These are phyloP conservation scores for Lachancea mirantina DNA, from an alignment of 805 yeast species.

Conservation along the genomic window DNA sequence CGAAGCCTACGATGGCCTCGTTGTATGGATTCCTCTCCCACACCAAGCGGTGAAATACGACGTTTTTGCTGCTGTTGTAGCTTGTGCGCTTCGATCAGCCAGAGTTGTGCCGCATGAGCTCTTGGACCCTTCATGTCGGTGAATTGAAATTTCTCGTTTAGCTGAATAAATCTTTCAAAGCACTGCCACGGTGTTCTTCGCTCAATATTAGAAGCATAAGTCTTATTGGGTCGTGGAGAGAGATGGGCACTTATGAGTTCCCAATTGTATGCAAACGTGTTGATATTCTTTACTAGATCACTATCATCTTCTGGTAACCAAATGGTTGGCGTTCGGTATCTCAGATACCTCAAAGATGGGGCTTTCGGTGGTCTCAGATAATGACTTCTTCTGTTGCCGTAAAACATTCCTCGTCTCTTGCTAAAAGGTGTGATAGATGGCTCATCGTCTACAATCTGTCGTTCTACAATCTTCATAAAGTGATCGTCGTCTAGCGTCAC, in stretches of 20 bases:
- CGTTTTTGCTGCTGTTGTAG: constrained; percentile 84
- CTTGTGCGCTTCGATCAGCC: constrained; percentile 88
- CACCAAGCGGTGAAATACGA: constrained; percentile 85
- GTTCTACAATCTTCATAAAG: constrained; percentile 50
- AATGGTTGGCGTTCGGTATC: constrained; percentile 81
- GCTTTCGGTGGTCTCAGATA: constrained; percentile 84
- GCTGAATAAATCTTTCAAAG: constrained; percentile 89
- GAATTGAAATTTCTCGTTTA: constrained; percentile 81
- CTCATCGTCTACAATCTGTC: constrained; percentile 40
- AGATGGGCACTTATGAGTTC: constrained; percentile 79
- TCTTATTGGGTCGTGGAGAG: constrained; percentile 55
- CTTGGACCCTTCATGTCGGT: constrained; percentile 82
- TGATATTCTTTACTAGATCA: constrained; percentile 67
- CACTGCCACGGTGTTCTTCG: constrained; percentile 99
- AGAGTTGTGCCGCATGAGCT: constrained; percentile 75
- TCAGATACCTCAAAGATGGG: constrained; percentile 74
- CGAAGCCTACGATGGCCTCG: constrained; percentile 85
- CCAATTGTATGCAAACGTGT: constrained; percentile 90
- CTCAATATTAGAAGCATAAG: constrained; percentile 81
- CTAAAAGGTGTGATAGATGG: constrained; percentile 30
- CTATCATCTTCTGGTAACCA: constrained; percentile 96
- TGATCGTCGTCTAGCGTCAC: constrained; percentile 58
- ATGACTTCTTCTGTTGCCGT: constrained; percentile 47
- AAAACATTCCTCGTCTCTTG: constrained; percentile 39
- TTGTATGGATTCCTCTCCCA: constrained; percentile 87